phyloP scores from a whole-genome alignment of 1,139 yeast genomes.

The Pneumocystis murina region DNA sequence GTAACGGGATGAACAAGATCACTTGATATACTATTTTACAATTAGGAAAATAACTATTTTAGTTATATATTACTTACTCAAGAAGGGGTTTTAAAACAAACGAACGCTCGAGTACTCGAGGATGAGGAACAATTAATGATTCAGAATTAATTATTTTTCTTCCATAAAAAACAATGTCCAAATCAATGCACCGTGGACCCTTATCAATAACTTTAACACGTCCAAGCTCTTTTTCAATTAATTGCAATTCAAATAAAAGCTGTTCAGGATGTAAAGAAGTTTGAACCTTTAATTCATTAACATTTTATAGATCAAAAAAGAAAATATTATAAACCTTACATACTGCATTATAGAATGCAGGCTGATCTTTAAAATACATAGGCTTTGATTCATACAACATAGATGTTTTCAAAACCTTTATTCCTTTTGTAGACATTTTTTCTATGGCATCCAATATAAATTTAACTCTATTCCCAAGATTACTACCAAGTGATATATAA shows the following conservation, averaged over 20 bases:
- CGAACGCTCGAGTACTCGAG: conserved; percentile 71
- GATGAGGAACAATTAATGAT: conserved; percentile 61
- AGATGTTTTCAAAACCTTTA: conserved; percentile 47
- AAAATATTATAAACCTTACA: conserved; percentile 22
- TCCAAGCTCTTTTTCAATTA: conserved; percentile 55
- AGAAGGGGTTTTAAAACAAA: conserved; percentile 82
- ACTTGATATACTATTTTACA: conserved; percentile 9
- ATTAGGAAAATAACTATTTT: not conserved
- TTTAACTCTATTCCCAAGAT: conserved; percentile 53
- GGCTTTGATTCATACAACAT: conserved; percentile 79
- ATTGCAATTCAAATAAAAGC: conserved; percentile 46
- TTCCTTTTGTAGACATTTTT: conserved; percentile 31
- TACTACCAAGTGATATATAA: conserved; percentile 80
- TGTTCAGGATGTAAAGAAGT: conserved; percentile 47
- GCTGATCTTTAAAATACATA: conserved; percentile 75
- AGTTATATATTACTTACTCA: conserved; percentile 29
- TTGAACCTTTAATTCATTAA: conserved; percentile 28
- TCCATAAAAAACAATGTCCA: conserved; percentile 70
- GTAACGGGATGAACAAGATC: conserved; percentile 16
- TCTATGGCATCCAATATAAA: conserved; percentile 48
- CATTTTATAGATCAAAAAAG: not conserved
- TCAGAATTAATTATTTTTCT: conserved; percentile 34
- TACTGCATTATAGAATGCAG: conserved; percentile 73
- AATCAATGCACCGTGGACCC: conserved; percentile 82
- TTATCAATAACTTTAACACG: conserved; percentile 68